These are phyloP conservation scores for Penicillium paneum DNA, from an alignment of 2,329 filamentous ascomycete genomes.

Conservation along the genomic window DNA sequence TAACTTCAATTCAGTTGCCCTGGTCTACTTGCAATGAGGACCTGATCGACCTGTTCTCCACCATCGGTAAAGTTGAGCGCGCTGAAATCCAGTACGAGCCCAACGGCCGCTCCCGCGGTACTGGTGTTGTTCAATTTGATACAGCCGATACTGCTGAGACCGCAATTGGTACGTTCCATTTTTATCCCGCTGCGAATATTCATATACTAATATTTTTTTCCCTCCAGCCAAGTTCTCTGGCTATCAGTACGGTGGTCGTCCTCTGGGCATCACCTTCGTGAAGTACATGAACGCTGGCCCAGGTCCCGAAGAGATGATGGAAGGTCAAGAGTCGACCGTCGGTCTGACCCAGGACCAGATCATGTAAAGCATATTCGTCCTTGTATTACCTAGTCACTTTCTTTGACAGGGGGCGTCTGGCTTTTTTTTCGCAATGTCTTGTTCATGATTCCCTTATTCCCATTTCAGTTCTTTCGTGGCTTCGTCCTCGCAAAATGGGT, in stretches of 20 bases:
- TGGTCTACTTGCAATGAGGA: constrained; percentile 99
- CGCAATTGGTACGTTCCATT: constrained; percentile 62
- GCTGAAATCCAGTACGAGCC: constrained; percentile 99
- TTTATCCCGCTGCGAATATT: not conserved
- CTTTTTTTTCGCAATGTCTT: constrained; percentile 8
- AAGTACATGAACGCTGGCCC: constrained; percentile 75
- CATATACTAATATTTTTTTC: constrained; percentile 21
- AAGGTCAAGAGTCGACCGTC: constrained; percentile 65
- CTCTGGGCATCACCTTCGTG: constrained; percentile 88
- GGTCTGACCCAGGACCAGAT: constrained; percentile 96
- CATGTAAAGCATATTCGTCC: constrained; percentile 60
- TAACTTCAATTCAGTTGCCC: constrained; percentile 63
- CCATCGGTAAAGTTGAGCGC: constrained; percentile 95
- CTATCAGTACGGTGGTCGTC: constrained; percentile 94
- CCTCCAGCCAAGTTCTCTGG: constrained; percentile 82
- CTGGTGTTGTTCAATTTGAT: constrained; percentile 95
- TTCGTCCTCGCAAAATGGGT: constrained; percentile 6
- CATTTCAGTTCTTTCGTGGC: constrained; percentile 11
- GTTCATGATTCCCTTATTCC: constrained; percentile 26
- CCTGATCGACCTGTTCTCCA: constrained; percentile 91
- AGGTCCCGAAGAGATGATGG: constrained; percentile 72
- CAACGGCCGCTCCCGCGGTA: constrained; percentile 90
- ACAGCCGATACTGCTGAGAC: constrained; percentile 80
- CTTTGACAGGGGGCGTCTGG: constrained; percentile 6
- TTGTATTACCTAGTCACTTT: constrained; percentile 6